Base-by-base conservation (phyloP, 495 filamentous ascomycete species). In the Hypoxylon perforatum region DNA sequence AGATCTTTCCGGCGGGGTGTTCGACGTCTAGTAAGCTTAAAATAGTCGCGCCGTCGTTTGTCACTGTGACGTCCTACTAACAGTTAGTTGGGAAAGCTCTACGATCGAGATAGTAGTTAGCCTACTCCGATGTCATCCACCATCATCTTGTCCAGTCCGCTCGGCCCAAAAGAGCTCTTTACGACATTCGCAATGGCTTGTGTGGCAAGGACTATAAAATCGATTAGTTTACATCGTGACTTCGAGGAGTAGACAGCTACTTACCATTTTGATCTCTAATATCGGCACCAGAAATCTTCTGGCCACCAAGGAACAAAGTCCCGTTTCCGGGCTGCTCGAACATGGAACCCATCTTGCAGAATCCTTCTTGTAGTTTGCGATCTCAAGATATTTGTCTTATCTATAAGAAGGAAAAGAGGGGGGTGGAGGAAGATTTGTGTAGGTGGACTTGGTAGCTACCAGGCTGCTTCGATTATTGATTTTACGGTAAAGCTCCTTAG, bases 81-180 rank as follows among this genome's bases (percentile, higher is more conserved):
- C 3, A 39, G 56, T 63, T 49, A 60, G 74, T 67, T 63, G 58
- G 58, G 39, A 44, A 69, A 49, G 46, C 42, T 28, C 35, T 30
- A 28, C 3, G 38, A 23, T 28, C 14, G 2, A 10, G 38, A 44
- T 21, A 3, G 4, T 56, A 41, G 49, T 62, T 45, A 69, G 71
- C 89, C 65, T 86, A 93, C 91, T 71, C 95, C 95, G 76, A 98
- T 98, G 74, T 99, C 95, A 78, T 99, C 95, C 74, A 99, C 96
- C 96, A 99, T 98, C 96, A 99, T 98, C 86, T 99, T 99, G 75
- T 99, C 95, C 67, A 99, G 82, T 33, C 95, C 95, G 61, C 92
- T 96, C 59, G 95, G 95, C 39, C 95, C 95, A 77, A 98, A 99
- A 12, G 95, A 99, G 80, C 91, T 96, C 82, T 97, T 97, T 76